These are phyloP conservation scores for Apodospora peruviana DNA, from an alignment of 495 filamentous ascomycete genomes.

Conservation along the genomic window DNA sequence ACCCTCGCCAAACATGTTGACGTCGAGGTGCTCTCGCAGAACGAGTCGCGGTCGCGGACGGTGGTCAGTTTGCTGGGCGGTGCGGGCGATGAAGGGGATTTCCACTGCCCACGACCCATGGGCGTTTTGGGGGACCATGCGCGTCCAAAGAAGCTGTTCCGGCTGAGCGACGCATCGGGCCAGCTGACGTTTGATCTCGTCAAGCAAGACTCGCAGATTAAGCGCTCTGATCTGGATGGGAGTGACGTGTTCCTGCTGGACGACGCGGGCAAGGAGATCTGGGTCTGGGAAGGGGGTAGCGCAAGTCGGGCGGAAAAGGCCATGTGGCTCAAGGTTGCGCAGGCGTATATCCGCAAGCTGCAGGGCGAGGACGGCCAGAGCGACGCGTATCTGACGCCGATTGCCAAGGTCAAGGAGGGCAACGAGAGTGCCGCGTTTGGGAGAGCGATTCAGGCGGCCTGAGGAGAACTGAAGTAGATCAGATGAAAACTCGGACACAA, in stretches of 20 bases:
- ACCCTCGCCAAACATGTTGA: constrained; percentile 55
- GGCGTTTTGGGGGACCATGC: background rate
- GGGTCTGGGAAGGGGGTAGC: constrained; percentile 55
- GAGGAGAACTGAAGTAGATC: background rate
- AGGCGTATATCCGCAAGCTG: constrained; percentile 47
- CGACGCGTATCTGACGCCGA: constrained; percentile 40
- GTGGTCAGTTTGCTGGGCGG: constrained; percentile 53
- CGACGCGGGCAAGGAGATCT: constrained; percentile 40
- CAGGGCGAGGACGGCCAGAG: constrained; percentile 32
- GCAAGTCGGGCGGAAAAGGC: constrained; percentile 51
- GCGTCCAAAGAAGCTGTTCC: constrained; percentile 44
- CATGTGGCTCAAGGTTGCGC: constrained; percentile 52
- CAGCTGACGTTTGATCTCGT: constrained; percentile 46
- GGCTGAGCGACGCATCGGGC: constrained; percentile 51
- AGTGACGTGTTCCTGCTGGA: constrained; percentile 58
- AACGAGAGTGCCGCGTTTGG: constrained; percentile 49
- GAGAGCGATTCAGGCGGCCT: constrained; percentile 17
- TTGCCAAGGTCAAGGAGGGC: constrained; percentile 49
- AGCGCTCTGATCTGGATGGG: constrained; percentile 41
- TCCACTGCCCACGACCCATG: constrained; percentile 30
- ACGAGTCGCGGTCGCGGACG: constrained; percentile 46
- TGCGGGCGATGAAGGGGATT: constrained; percentile 29
- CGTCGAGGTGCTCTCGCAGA: constrained; percentile 56
- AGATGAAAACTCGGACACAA: background rate
- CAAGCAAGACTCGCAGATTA: constrained; percentile 41